Evolutionary conservation across 169 alveolate species (phyloP).

Genomic region (Eimeria necatrix): DNA sequence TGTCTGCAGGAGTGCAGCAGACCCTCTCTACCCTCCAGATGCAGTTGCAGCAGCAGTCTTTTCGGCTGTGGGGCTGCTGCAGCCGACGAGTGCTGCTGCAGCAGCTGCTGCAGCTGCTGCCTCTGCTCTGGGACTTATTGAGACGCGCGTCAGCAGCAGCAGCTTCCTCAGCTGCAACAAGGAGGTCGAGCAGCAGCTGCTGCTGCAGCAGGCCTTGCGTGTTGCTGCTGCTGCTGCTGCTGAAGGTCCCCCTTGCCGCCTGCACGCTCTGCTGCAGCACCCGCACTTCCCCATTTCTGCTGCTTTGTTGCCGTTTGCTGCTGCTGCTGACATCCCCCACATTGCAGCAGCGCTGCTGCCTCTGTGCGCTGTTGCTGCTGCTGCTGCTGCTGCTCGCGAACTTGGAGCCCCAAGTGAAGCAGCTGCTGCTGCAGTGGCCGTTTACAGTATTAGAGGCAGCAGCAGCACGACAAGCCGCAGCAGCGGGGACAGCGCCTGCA

Average conservation of each 20-base stretch:
- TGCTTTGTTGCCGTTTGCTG: not conserved
- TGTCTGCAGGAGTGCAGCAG: not conserved
- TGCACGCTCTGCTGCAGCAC: not conserved
- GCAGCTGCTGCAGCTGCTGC: slow-evolving; percentile 8
- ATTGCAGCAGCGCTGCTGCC: slow-evolving; percentile 35
- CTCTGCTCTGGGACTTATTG: not conserved
- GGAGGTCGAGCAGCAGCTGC: not conserved
- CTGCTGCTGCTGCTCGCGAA: not conserved
- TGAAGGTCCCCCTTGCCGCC: slow-evolving; percentile 12
- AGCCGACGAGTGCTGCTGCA: not conserved
- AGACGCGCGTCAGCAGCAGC: not conserved
- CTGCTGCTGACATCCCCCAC: not conserved
- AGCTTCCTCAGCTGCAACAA: not conserved
- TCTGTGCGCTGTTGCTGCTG: slow-evolving; percentile 5
- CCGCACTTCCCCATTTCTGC: not conserved
- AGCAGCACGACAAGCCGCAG: not conserved
- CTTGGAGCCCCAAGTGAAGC: not conserved
- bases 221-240: slow-evolving; percentile 27
- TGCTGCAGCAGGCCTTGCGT: not conserved
- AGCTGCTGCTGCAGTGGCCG: slow-evolving; percentile 16
- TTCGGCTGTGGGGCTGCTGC: not conserved
- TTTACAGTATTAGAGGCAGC: not conserved
- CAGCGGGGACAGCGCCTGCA: not conserved
- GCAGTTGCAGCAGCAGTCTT: not conserved
- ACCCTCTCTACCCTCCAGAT: not conserved